Evolutionary conservation across 139 green algal species (phyloP), one percentile per base, ranked within the genome.

Genomic region (Eudorina sp.): DNA sequence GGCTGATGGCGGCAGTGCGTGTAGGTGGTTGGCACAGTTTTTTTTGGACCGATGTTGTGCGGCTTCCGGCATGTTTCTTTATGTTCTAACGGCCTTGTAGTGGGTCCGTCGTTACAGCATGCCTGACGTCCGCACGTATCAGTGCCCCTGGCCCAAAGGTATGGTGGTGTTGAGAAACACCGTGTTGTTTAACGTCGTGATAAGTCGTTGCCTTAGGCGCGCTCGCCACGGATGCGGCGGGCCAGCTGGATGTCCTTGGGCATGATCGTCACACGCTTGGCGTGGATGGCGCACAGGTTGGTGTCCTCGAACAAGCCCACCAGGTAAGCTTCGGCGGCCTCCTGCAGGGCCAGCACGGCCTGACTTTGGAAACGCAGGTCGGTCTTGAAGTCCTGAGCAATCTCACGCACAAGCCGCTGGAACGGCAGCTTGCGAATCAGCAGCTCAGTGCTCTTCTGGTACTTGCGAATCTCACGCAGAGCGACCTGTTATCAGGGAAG

Each of bases 321-420:
- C 90, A 99, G 95, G 94, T 99, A 99, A n/a, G 97, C 97, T 95
- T 99, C 97, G 73, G 97, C 96, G 34, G 97, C 97, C 94, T 99
- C 97, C 94, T 99, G 97, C 66, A 99, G 95, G n/a, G 96, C 98
- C 73, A 99, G 94, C 74, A 99, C 96, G 31, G 98, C 98, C 51
- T 94, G 96, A 89, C 90, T 94, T 95, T 99, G 98, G 96, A 99
- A 99, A 85, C 98, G 95, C 92, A 99, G 95, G 96, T 99, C 98
- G 72, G 97, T 99, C 96, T 99, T 99, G 97, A 99, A 99, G 94
- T 99, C 98, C 95, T 99, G 97, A 45, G 97, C 97, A 78, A 99
- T 99, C 94, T 99, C 97, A 76, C 98, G 95, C 19, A 99, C 97
- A 79, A 99, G 94, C 73, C 97, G 94, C 95, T 99, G 97, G 93